Evolutionary conservation across 176 grass and related monocot species (phyloP).

Genomic region (Triticum timopheevii): DNA sequence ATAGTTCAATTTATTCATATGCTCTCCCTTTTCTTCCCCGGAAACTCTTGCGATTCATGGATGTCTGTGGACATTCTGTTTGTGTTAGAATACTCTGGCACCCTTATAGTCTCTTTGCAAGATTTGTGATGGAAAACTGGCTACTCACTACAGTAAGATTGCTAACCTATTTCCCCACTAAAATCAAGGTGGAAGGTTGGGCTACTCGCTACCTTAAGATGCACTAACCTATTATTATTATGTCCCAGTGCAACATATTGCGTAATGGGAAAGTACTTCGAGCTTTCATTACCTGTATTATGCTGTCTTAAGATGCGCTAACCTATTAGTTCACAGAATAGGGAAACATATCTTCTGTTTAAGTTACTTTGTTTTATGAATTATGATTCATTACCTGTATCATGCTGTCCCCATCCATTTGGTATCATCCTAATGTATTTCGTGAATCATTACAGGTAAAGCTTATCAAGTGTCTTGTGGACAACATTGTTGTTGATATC

Average conservation of each 20-base stretch:
- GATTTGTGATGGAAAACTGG: not conserved
- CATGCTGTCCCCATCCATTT: not conserved
- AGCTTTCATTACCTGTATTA: not conserved
- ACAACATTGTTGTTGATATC: conserved; percentile 96
- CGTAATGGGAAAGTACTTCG: not conserved
- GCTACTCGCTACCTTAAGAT: not conserved
- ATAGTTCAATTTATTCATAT: not conserved
- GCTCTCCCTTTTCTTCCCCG: not conserved
- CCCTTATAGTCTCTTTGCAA: conserved; percentile 1
- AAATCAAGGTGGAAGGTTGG: not conserved
- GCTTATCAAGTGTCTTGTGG: conserved; percentile 96
- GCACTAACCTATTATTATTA: not conserved
- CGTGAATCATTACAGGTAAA: conserved; percentile 72
- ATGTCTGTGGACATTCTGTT: conserved; percentile 11
- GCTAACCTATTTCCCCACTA: not conserved
- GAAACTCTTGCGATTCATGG: not conserved
- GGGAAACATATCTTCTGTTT: not conserved
- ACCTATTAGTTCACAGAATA: conserved; percentile 9
- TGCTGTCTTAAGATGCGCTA: too few relatives aligned
- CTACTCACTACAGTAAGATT: conserved; percentile 6
- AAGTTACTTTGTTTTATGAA: not conserved
- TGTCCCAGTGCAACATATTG: not conserved
- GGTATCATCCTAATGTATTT: conserved; percentile 21
- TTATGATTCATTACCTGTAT: conserved; percentile 14
- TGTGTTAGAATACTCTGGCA: not conserved